Conservation (phyloP, 225 moss, liverwort and hornwort genomes). For the Bryum argenteum region DNA sequence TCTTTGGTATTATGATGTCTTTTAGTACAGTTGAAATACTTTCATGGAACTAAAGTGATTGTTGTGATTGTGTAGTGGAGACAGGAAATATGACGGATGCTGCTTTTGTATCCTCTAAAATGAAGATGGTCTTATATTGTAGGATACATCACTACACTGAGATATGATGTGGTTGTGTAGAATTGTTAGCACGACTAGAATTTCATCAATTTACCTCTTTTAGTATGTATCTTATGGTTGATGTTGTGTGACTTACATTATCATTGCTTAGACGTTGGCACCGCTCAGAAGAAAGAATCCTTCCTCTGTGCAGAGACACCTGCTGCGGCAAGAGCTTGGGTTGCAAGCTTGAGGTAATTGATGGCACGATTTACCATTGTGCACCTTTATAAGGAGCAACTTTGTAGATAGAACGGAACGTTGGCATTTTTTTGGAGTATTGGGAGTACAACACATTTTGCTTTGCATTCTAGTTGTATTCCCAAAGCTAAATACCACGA, state of each 20-base stretch:
- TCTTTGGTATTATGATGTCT: neutral
- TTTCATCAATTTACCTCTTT: slow-evolving; percentile 9
- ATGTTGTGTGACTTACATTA: slow-evolving; percentile 41
- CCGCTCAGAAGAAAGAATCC: slow-evolving; percentile 87
- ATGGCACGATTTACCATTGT: neutral
- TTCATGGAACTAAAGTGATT: slow-evolving; percentile 1
- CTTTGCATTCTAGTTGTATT: too few species aligned
- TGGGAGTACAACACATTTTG: too few species aligned
- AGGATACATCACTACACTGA: slow-evolving; percentile 5
- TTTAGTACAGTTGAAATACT: slow-evolving; percentile 1
- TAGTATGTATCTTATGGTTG: neutral
- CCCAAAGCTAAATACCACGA: too few species aligned
- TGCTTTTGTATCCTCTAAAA: slow-evolving; percentile 93
- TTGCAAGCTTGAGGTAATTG: slow-evolving; percentile 82
- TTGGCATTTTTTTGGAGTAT: too few species aligned
- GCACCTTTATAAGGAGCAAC: too few species aligned
- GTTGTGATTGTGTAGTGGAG: slow-evolving; percentile 69
- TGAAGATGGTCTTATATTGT: neutral
- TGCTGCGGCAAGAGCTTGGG: slow-evolving; percentile 91
- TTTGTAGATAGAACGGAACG: too few species aligned
- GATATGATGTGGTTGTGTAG: slow-evolving; percentile 17
- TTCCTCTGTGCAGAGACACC: slow-evolving; percentile 97
- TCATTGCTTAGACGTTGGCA: slow-evolving; percentile 73
- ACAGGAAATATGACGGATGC: slow-evolving; percentile 93
- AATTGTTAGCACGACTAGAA: slow-evolving; percentile 1